These are phyloP conservation scores for Scortechinia acanthostroma DNA, from an alignment of 2,329 filamentous ascomycete species.

Conservation along the genomic window DNA sequence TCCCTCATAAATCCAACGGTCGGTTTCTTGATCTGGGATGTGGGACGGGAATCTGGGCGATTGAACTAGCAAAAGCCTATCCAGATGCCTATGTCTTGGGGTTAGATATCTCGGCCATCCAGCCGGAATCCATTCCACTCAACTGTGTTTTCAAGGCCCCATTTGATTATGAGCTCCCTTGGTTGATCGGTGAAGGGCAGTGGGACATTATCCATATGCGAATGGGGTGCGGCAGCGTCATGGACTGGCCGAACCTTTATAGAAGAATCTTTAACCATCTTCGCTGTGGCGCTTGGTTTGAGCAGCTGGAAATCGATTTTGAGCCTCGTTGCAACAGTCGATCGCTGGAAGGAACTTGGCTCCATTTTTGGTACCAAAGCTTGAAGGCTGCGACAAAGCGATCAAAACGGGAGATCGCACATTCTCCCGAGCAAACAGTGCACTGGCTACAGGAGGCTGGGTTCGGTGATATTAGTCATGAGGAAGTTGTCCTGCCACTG, in stretches of 20 bases:
- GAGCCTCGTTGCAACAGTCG: constrained; percentile 66
- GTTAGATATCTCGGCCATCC: no score
- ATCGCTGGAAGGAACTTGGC: constrained; percentile 46
- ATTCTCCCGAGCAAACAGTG: constrained; percentile 40
- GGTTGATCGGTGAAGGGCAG: constrained; percentile 42
- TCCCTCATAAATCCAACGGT: constrained; percentile 17
- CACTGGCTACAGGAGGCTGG: constrained; percentile 61
- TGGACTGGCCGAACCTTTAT: constrained; percentile 71
- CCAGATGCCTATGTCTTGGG: constrained; percentile 18
- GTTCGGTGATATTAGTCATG: constrained; percentile 73
- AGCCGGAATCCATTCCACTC: no score
- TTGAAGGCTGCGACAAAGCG: constrained; percentile 63
- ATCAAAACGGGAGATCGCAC: constrained; percentile 58
- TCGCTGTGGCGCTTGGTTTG: constrained; percentile 34
- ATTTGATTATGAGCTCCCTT: constrained; percentile 69
- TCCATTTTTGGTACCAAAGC: constrained; percentile 64
- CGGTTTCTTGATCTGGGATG: constrained; percentile 66
- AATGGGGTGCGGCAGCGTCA: constrained; percentile 71
- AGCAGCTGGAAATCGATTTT: constrained; percentile 87
- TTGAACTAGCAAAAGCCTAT: constrained; percentile 66
- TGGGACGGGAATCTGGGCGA: constrained; percentile 86
- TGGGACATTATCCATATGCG: constrained; percentile 82
- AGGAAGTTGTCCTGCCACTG: constrained; percentile 62
- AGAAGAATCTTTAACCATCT: constrained; percentile 41
- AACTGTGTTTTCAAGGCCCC: background rate